Percentiles rank a stretch among this genome's conserved stretches.
These are phyloP conservation scores for Taphrina wiesneri DNA, from an alignment of 1,139 yeast species.

Conservation along the genomic window DNA sequence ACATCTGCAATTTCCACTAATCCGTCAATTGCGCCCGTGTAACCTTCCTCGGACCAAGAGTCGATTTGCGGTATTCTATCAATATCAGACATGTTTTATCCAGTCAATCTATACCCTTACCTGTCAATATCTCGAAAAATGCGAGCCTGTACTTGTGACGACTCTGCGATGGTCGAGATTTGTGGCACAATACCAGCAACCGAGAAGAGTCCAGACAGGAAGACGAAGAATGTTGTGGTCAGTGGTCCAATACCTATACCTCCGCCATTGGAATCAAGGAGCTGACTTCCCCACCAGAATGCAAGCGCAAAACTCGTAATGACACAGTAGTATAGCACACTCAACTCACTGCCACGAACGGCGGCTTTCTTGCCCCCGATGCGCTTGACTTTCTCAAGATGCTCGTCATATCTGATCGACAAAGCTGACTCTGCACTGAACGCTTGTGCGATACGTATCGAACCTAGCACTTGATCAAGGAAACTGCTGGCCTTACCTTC, in stretches of 20 bases:
- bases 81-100: too few relatives aligned
- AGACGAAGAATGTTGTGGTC: conserved; percentile 40
- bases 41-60: conserved; percentile 11
- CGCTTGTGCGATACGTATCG: conserved; percentile 51
- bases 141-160: conserved; percentile 49
- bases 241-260: conserved; percentile 36
- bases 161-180: conserved; percentile 48
- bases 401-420: conserved; percentile 45
- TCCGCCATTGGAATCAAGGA: conserved; percentile 34
- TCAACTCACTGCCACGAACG: conserved; percentile 45
- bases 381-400: conserved; percentile 43
- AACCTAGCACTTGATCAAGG: conserved; percentile 51
- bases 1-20: conserved; percentile 36
- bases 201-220: conserved; percentile 48
- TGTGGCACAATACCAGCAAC: conserved; percentile 50
- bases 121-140: conserved; percentile 50
- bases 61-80: conserved; percentile 12
- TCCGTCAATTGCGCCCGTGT: conserved; percentile 33
- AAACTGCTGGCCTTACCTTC: conserved; percentile 48
- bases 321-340: conserved; percentile 41
- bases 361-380: conserved; percentile 44
- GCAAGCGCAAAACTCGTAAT: conserved; percentile 46
- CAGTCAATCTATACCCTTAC: conserved; percentile 41
- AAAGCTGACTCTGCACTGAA: conserved; percentile 50
- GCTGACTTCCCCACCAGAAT: conserved; percentile 49